Conservation (phyloP, 805 yeast species). For the Lachancea thermotolerans region DNA sequence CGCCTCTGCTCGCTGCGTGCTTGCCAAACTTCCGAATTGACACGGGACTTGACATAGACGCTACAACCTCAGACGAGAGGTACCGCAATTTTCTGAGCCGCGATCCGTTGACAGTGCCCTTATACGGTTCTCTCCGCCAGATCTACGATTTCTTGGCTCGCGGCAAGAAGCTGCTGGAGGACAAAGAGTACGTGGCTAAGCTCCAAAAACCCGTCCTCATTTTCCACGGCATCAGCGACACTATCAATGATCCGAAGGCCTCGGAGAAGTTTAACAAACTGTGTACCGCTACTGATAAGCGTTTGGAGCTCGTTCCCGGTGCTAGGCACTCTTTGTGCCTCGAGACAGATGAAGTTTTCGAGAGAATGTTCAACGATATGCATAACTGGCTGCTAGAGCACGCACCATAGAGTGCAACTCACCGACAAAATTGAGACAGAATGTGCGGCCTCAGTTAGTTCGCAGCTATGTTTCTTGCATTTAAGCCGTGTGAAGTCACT, state of each 20-base stretch:
- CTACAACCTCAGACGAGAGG: constrained; percentile 42
- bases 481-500: too few species aligned
- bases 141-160: constrained; percentile 54
- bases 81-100: constrained; percentile 41
- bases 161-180: constrained; percentile 46
- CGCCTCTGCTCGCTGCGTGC: constrained; percentile 36
- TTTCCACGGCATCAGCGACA: constrained; percentile 58
- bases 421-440: too few species aligned
- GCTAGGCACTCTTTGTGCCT: constrained; percentile 37
- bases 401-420: not conserved
- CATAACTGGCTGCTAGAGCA: constrained; percentile 32
- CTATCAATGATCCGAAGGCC: constrained; percentile 48
- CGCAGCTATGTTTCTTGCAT: too few species aligned
- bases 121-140: constrained; percentile 47
- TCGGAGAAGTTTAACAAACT: constrained; percentile 38
- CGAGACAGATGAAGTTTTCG: constrained; percentile 41
- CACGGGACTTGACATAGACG: constrained; percentile 49
- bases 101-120: constrained; percentile 40
- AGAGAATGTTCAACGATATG: constrained; percentile 33
- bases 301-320: constrained; percentile 18
- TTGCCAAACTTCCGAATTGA: constrained; percentile 48
- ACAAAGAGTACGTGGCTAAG: constrained; percentile 32
- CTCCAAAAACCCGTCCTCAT: constrained; percentile 45
- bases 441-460: too few species aligned
- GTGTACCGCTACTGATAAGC: constrained; percentile 25